Evolutionary conservation across 2,329 filamentous ascomycete genomes (phyloP), one percentile per base, ranked within the genome.

Genomic region (Sphaerulina musiva): DNA sequence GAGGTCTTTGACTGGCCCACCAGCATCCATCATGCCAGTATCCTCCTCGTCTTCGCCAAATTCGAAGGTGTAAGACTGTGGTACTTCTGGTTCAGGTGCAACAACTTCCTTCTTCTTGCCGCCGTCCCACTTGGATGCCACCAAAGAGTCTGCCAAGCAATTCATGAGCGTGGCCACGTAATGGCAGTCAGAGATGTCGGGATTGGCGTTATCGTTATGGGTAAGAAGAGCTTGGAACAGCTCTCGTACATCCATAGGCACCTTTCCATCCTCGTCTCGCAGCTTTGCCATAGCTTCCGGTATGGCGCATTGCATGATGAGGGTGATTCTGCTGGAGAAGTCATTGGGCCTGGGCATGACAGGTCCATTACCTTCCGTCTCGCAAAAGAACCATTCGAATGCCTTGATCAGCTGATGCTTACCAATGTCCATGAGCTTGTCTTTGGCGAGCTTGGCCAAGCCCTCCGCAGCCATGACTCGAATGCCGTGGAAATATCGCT

Each of bases 171-270:
- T 86, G 6, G 89, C 84, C 51, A 98, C 82, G 67, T 96, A 98
- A 64, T 88, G 84, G 58, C 91, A 86, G 65, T 98, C 95, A 4
- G 91, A 95, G 66, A 83, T 98, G 56, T 87, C 86, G 2, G 87
- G 85, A 67, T 98, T 98, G 72, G 98, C 91, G 67, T 98, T 98
- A 72, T 98, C 91, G 67, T 98, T 98, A 74, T 90, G 92, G 46
- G 87, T 85, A 34, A 98, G 76, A 67, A 95, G 87, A 62, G 96
- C 90, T 20, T 95, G 80, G 46, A 98, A 81, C 69, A 96, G 95
- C 39, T 82, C 80, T 54, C 91, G 87, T 4, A 89, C 89, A 49
- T 84, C 78, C 65, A 85, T 77, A 0, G 92, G 91, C 51, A 90
- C 91, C 64, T 83, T 86, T 38, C 89, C 87, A 51, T 84, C 80